Base-by-base conservation (phyloP, 1,284 basidiomycete species). In the Ceratobasidium sp. region DNA sequence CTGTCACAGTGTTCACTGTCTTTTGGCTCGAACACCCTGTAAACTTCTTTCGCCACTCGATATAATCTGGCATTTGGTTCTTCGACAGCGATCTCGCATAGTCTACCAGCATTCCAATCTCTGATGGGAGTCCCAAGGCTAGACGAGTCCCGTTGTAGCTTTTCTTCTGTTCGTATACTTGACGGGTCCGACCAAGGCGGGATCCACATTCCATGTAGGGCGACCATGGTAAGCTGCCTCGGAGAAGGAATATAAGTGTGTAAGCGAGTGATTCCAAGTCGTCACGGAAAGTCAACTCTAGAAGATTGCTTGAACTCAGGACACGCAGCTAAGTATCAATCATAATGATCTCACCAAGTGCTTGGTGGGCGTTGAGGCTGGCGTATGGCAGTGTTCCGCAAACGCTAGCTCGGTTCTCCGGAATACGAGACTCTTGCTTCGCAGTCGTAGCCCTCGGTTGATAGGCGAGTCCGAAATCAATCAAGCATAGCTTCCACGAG, bases 401-500 rank as follows among this genome's bases (percentile, higher is more conserved):
- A n/a, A 60, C 97, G 69, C 91, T 91, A 75, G 92, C 91, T 19
- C 89, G 80, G 81, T 87, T 88, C 82, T 93, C 93, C 82, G 96
- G 94, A 82, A 96, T 95, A 87, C 96, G 98, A 3, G 95, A 93
- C 77, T 94, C 84, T 98, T 97, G 63, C 90, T 86, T 78, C 92
- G 91, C 0, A 95, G 96, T 79, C 91, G 90, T 9, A 93, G 85
- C 83, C 98, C 95, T 60, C 96, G 90, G 84, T 93, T 98, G 83
- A 96, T 98, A 98, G 8, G 97, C 96, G 54, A 99, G 91, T 74
- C 97, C 97, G 83, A 99, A 99, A 85, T 99, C 97, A 81, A 99
- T 98, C 78, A 99, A 89, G 82, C 95, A 97, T 81, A 98, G 87
- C 83, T 88, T 87, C 83, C 85, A 22, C 2, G 59, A 44, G 17